Conservation (phyloP, 306 rosid species). For the Sicyos baderoa region DNA sequence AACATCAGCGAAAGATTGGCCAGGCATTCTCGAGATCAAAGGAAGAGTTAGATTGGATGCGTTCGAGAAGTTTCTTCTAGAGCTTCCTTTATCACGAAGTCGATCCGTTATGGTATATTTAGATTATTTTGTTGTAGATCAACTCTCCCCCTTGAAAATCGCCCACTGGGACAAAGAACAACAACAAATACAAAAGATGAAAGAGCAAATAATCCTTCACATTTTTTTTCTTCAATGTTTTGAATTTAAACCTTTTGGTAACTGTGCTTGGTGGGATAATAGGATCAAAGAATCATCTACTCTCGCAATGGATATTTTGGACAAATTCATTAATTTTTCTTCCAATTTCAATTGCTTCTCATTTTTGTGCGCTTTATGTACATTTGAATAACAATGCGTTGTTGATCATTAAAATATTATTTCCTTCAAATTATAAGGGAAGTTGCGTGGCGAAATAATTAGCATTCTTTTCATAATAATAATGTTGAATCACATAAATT, state of each 20-base stretch:
- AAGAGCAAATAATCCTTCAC: background rate
- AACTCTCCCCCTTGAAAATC: slow-evolving; percentile 19
- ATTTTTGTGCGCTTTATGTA: background rate
- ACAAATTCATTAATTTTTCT: background rate
- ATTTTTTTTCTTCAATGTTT: background rate
- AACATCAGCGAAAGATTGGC: slow-evolving; percentile 72
- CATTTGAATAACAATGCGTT: background rate
- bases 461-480: background rate
- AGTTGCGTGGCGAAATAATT: background rate
- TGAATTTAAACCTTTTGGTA: background rate
- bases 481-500: background rate
- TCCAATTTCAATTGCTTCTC: background rate
- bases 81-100: slow-evolving; percentile 81
- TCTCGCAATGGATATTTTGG: too few relatives aligned
- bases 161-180: slow-evolving; percentile 13
- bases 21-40: slow-evolving; percentile 75
- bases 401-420: background rate
- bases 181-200: background rate
- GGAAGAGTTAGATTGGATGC: slow-evolving; percentile 93
- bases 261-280: background rate
- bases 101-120: slow-evolving; percentile 95
- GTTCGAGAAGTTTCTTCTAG: slow-evolving; percentile 79
- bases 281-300: too few relatives aligned
- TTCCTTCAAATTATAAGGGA: background rate
- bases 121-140: slow-evolving; percentile 39